phyloP scores from a whole-genome alignment of 306 rosid genomes.

The Vigna hirtella region DNA sequence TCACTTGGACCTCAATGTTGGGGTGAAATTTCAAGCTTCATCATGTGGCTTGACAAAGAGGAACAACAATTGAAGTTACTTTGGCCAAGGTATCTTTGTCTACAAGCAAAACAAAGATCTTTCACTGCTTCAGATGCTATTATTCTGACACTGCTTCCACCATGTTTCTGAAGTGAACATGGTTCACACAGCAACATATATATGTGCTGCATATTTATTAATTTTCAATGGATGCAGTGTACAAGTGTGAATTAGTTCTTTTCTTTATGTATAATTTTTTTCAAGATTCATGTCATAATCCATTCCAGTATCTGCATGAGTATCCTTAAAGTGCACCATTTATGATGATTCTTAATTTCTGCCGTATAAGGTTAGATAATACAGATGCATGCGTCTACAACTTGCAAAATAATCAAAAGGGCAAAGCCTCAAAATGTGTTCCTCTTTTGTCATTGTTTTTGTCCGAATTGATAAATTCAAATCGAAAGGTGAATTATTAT shows the following conservation, averaged over 20 bases:
- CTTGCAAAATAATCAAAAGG: constrained; percentile 17
- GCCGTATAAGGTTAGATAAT: constrained; percentile 21
- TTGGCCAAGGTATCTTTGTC: constrained; percentile 29
- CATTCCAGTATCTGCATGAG: neutral
- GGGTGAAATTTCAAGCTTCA: constrained; percentile 31
- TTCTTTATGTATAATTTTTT: neutral
- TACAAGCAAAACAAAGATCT: constrained; percentile 32
- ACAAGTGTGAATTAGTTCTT: neutral
- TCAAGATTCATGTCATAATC: constrained; percentile 16
- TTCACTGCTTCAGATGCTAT: constrained; percentile 24
- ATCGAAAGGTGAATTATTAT: too few species aligned
- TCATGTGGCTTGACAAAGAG: constrained; percentile 37
- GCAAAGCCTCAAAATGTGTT: constrained; percentile 1
- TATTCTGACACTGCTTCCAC: constrained; percentile 26
- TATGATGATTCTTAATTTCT: neutral
- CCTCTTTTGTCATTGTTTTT: constrained; percentile 1
- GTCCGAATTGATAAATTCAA: constrained; percentile 25
- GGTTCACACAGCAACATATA: constrained; percentile 3
- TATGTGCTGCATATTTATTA: neutral
- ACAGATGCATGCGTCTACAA: constrained; percentile 4
- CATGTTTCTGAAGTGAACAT: constrained; percentile 15
- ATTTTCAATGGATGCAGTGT: neutral
- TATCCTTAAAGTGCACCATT: neutral
- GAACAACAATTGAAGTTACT: constrained; percentile 10
- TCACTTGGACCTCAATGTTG: constrained; percentile 34